Base-by-base conservation (phyloP, 768 basidiomycete species). In the Mycena vitilis region DNA sequence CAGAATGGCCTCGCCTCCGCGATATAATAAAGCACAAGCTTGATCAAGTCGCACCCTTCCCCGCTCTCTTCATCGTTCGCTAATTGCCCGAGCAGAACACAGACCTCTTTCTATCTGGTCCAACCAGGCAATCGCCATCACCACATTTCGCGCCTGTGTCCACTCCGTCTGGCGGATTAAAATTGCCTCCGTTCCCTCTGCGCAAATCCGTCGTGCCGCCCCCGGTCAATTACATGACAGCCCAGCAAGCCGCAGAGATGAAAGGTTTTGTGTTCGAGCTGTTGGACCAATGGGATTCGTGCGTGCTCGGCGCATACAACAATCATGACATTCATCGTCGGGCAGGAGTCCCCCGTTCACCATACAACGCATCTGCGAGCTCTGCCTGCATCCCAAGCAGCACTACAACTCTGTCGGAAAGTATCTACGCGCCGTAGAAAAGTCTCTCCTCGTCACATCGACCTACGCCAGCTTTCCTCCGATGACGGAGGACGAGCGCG, bases 321-420 rank as follows among this genome's bases (percentile, higher is more conserved):
- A 25, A 42, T 54, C 23, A 58, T 54, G 64, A 59, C 37, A 72
- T 61, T 74, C 42, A 60, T 30, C 58, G 18, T 45, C 23, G 15
- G 49, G 51, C 61, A 81, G 89, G 20, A 85, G 85, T 58, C 86
- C 92, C 0, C 95, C 95, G 2, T 97, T 96, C 77, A 96, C 95
- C 11, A 92, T 96, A 62, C 95, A 97, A 78, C 89, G 95, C 51
- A 81, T 96, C 15, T 94, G 93, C 76, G 95, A 96, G 75, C 88
- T 97, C 30, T 89, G 90, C 71, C 72, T 92, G 15, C 78, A 85
- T 48, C 94, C 95, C 6, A 84, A 83, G 70, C 82, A 85, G 53
- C 87, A 94, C 72, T 96, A 96, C 85, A 89, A 83, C 52, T 86
- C 87, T 36, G 81, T 94, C 18, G 93, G 95, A 51, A 97, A 96